Conservation (phyloP, 2,329 filamentous ascomycete species). For the Neofusicoccum laricinum region DNA sequence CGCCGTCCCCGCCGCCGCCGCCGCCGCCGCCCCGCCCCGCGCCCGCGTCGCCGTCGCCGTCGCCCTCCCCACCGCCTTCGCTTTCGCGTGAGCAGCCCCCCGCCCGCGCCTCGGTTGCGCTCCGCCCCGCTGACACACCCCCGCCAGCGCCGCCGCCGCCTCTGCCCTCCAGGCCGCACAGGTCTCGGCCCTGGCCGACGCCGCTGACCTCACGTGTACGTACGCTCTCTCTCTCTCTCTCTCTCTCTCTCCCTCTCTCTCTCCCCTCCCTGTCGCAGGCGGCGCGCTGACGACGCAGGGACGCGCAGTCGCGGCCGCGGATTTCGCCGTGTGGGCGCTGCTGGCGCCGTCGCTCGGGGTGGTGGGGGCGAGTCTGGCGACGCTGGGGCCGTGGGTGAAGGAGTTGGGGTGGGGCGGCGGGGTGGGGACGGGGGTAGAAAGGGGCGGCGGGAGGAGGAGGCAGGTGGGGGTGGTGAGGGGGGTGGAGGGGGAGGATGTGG, state of each 20-base stretch:
- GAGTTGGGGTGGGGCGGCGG: background rate
- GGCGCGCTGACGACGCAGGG: too few relatives aligned
- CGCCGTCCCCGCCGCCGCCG: background rate
- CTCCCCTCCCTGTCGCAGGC: background rate
- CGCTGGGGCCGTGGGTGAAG: background rate
- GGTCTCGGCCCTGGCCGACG: background rate
- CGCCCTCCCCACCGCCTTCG: background rate
- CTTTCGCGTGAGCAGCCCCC: background rate
- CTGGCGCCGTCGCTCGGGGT: background rate
- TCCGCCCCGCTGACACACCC: too few relatives aligned
- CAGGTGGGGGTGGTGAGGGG: too few relatives aligned
- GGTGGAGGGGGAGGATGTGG: too few relatives aligned
- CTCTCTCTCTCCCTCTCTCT: too few relatives aligned
- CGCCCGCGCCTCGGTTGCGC: too few relatives aligned
- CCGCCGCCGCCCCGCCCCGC: background rate
- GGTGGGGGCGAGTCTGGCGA: background rate
- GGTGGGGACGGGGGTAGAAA: background rate
- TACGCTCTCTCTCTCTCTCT: too few relatives aligned
- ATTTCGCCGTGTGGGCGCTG: background rate
- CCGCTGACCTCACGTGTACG: constrained; percentile 1
- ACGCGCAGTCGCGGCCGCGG: background rate
- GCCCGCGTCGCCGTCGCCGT: background rate
- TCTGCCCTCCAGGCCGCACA: background rate
- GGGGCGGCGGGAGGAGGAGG: background rate
- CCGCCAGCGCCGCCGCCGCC: background rate